Evolutionary conservation across 129 eudicot genomes (phyloP).

Genomic region (Tagetes erecta): DNA sequence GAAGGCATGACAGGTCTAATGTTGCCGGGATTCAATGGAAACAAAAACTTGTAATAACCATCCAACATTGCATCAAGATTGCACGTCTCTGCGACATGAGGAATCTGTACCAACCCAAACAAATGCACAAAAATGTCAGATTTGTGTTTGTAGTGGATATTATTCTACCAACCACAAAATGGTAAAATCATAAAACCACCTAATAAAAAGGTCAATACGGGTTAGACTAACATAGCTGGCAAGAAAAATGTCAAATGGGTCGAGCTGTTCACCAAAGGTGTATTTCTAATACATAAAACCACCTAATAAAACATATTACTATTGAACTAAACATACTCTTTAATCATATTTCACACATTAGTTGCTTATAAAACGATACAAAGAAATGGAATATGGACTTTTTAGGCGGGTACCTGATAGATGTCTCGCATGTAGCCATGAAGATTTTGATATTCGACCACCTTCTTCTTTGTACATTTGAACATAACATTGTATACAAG

Average conservation of each 20-base stretch:
- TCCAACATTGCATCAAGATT: conserved; percentile 91
- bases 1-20: conserved; percentile 74
- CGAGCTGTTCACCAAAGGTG: not conserved
- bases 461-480: conserved; percentile 96
- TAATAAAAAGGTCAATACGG: too few species aligned
- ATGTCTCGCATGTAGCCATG: conserved; percentile 82
- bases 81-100: conserved; percentile 85
- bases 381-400: not conserved
- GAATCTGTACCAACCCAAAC: conserved; percentile 52
- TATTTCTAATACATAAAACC: not conserved
- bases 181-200: too few species aligned
- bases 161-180: not conserved
- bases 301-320: not conserved
- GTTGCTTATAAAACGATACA: not conserved
- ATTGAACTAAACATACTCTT: not conserved
- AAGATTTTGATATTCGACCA: conserved; percentile 72
- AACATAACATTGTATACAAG: conserved; percentile 81
- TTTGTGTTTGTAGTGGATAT: not conserved
- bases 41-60: conserved; percentile 84
- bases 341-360: not conserved
- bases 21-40: conserved; percentile 94
- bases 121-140: not conserved
- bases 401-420: conserved; percentile 61
- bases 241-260: not conserved
- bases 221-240: too few species aligned